phyloP scores from a whole-genome alignment of 306 rosid species.

The Quercus glauca region DNA sequence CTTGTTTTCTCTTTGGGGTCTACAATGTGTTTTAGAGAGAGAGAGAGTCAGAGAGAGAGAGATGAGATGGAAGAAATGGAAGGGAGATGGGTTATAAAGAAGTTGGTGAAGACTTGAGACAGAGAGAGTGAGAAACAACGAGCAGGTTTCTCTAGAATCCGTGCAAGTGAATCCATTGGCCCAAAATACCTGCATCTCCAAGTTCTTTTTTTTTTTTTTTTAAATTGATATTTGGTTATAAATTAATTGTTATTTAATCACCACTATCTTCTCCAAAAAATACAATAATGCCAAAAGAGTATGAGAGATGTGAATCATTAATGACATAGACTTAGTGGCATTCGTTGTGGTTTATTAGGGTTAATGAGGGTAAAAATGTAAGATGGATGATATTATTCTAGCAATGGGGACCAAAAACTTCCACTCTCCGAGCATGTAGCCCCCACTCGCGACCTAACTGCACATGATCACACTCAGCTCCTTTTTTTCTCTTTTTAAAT shows the following conservation, averaged over 20 bases:
- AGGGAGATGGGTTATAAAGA: slow-evolving; percentile 24
- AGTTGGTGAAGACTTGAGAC: slow-evolving; percentile 38
- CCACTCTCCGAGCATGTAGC: slow-evolving; percentile 32
- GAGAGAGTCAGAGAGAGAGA: not conserved
- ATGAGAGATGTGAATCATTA: too few relatives aligned
- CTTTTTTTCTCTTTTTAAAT: not conserved
- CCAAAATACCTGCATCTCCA: slow-evolving; percentile 36
- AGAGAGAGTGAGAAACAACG: slow-evolving; percentile 31
- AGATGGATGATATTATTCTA: not conserved
- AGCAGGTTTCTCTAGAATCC: slow-evolving; percentile 39
- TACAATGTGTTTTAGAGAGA: not conserved
- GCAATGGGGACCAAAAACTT: not conserved
- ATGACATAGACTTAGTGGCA: slow-evolving; percentile 3
- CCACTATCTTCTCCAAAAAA: not conserved
- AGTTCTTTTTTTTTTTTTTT: not conserved
- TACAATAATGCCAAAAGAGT: not conserved
- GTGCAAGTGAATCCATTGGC: slow-evolving; percentile 69
- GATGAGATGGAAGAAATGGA: not conserved
- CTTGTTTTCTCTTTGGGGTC: not conserved
- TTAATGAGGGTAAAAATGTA: not conserved
- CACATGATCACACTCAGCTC: slow-evolving; percentile 44
- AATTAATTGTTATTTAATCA: not conserved
- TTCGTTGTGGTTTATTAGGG: not conserved
- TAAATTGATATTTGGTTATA: not conserved
- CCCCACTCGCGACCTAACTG: slow-evolving; percentile 44